phyloP scores from a whole-genome alignment of 192 early-diverging fungal genomes.

The Coemansia sp. region DNA sequence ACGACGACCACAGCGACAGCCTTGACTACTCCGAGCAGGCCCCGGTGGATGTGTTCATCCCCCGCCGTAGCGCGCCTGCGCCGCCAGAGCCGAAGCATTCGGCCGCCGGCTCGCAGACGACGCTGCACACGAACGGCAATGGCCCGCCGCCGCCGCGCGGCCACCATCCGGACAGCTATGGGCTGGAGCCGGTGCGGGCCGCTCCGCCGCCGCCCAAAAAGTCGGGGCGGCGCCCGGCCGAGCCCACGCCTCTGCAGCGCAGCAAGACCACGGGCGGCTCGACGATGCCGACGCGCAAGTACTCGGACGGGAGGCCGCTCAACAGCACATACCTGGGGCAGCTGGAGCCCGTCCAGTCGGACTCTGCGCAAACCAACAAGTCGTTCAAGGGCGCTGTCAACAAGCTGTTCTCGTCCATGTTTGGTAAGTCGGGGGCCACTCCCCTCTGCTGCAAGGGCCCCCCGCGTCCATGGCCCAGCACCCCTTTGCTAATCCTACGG shows the following conservation, averaged over 20 bases:
- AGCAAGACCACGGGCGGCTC: slow-evolving; percentile 46
- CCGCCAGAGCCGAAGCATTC: slow-evolving; percentile 21
- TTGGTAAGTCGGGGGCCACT: slow-evolving; percentile 32
- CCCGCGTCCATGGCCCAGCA: no score
- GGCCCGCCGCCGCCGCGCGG: no score
- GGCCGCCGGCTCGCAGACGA: neutral
- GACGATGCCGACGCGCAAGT: slow-evolving; percentile 38
- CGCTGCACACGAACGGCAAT: no score
- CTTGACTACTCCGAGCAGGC: slow-evolving; percentile 24
- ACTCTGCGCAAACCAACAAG: slow-evolving; percentile 35
- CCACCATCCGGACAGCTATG: slow-evolving; percentile 3
- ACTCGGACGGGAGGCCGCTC: slow-evolving; percentile 41
- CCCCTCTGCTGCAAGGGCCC: neutral
- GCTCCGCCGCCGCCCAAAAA: slow-evolving; percentile 47
- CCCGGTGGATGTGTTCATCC: slow-evolving; percentile 40
- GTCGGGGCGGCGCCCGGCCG: slow-evolving; percentile 24
- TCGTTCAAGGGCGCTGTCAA: slow-evolving; percentile 50
- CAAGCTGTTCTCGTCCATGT: slow-evolving; percentile 50
- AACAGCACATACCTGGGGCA: slow-evolving; percentile 49
- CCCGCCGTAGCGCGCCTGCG: slow-evolving; percentile 45
- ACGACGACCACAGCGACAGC: slow-evolving; percentile 32
- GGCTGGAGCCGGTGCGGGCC: slow-evolving; percentile 30
- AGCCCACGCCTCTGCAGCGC: slow-evolving; percentile 31
- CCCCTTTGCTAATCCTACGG: no score
- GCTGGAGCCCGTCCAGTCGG: slow-evolving; percentile 46